Conservation (phyloP, 352 stramenopile species). For the Phytophthora pseudosyringae region DNA sequence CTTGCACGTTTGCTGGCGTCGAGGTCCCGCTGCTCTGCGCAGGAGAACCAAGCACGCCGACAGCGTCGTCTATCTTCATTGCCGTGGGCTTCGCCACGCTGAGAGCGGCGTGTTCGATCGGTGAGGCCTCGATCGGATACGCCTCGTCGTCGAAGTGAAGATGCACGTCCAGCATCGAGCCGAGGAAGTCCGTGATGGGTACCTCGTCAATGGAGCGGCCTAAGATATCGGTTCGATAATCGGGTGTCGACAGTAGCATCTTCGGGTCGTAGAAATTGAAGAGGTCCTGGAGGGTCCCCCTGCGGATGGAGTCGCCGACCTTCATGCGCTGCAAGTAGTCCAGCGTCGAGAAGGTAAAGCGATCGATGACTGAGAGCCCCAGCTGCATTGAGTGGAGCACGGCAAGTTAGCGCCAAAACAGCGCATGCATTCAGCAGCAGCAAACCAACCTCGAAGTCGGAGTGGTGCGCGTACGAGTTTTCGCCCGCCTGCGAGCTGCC, state of each 20-base stretch:
- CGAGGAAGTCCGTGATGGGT: conserved; percentile 90
- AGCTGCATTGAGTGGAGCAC: conserved; percentile 42
- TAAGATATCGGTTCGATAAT: conserved; percentile 80
- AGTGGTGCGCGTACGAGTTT: conserved; percentile 96
- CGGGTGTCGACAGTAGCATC: conserved; percentile 84
- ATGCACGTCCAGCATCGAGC: conserved; percentile 84
- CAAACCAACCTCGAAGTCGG: conserved; percentile 68
- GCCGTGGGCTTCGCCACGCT: neutral
- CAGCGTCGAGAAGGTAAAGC: conserved; percentile 90
- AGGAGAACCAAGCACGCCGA: neutral
- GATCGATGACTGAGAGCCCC: conserved; percentile 88
- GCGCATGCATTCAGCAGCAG: neutral
- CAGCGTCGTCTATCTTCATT: conserved; percentile 1
- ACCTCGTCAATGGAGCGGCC: conserved; percentile 72
- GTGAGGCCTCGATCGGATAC: conserved; percentile 68
- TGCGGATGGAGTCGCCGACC: conserved; percentile 73
- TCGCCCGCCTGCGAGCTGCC: conserved; percentile 92
- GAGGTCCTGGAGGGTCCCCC: conserved; percentile 67
- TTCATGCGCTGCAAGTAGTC: conserved; percentile 90
- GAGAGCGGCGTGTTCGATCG: neutral
- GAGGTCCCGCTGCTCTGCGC: neutral
- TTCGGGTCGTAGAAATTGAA: conserved; percentile 87
- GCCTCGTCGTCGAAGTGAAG: conserved; percentile 75
- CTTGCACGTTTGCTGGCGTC: conserved; percentile 1
- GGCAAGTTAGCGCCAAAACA: conserved; percentile 2